phyloP scores from a whole-genome alignment of 2,329 filamentous ascomycete species.

The Colletotrichum siamense region DNA sequence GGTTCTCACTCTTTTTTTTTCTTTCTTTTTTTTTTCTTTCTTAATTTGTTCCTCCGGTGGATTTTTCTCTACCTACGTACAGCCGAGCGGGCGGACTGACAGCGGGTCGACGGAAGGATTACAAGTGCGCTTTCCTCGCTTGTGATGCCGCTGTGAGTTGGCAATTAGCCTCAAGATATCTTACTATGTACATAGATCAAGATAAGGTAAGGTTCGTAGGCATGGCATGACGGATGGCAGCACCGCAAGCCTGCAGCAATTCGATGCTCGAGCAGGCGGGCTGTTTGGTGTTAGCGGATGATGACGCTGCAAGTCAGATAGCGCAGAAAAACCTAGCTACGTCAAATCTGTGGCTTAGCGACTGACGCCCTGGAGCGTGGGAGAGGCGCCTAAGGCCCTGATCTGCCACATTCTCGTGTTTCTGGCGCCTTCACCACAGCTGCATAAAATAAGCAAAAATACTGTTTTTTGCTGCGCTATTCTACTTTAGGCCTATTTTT shows the following conservation, averaged over 20 bases:
- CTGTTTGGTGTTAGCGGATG: neutral
- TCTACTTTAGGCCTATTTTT: too few relatives aligned
- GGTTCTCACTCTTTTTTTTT: neutral
- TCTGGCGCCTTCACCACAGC: too few relatives aligned
- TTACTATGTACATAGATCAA: neutral
- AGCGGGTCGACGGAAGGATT: neutral
- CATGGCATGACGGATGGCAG: neutral
- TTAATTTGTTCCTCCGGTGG: neutral
- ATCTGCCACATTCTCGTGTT: too few relatives aligned
- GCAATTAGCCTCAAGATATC: neutral
- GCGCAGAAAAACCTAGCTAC: neutral
- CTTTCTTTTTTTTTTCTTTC: neutral
- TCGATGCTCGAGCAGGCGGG: neutral
- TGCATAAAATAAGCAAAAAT: too few relatives aligned
- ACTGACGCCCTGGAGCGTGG: neutral
- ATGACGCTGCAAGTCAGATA: conserved; percentile 5
- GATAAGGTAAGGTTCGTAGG: neutral
- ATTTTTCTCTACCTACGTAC: neutral
- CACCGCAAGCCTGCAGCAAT: neutral
- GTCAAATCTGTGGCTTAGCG: conserved; percentile 8
- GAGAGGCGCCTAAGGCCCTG: neutral
- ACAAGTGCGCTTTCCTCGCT: neutral
- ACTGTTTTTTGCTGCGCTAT: too few relatives aligned
- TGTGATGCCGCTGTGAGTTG: neutral
- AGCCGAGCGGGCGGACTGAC: neutral